These are phyloP conservation scores for Flaveria robusta DNA, from an alignment of 129 eudicot genomes.

Conservation along the genomic window DNA sequence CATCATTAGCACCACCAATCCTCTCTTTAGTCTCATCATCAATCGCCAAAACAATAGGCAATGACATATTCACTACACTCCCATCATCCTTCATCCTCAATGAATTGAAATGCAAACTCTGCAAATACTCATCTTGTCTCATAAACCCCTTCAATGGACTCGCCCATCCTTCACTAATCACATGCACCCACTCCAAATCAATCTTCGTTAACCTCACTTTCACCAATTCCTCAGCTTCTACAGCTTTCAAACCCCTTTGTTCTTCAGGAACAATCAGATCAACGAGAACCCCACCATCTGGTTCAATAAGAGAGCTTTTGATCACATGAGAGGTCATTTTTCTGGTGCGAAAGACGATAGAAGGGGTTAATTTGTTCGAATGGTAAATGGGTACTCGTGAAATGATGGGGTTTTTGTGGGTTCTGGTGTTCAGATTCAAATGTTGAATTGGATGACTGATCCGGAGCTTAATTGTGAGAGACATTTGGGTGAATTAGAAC, in stretches of 20 bases:
- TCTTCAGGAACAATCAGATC: constrained; percentile 74
- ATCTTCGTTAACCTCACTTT: constrained; percentile 60
- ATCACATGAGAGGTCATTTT: constrained; percentile 36
- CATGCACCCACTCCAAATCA: constrained; percentile 98
- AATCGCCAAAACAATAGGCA: constrained; percentile 92
- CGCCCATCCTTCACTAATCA: constrained; percentile 96
- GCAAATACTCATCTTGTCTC: constrained; percentile 95
- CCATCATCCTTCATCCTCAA: constrained; percentile 52
- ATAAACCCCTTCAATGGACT: constrained; percentile 90
- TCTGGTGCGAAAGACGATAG: constrained; percentile 25
- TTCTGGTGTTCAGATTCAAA: constrained; percentile 30
- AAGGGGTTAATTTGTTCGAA: constrained; percentile 48
- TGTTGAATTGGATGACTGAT: constrained; percentile 28
- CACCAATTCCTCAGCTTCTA: constrained; percentile 74
- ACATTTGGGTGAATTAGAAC: constrained; percentile 46
- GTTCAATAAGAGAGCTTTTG: constrained; percentile 79
- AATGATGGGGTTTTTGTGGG: constrained; percentile 19
- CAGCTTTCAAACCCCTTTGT: constrained; percentile 46
- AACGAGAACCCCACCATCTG: constrained; percentile 85
- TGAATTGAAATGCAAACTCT: constrained; percentile 82
- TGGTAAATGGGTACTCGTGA: constrained; percentile 44
- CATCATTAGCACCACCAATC: constrained; percentile 56
- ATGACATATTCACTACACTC: constrained; percentile 77
- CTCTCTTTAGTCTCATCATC: constrained; percentile 64
- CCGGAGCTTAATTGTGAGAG: constrained; percentile 58